Conservation (phyloP, 768 basidiomycete genomes). For the Lentinula lateritia region DNA sequence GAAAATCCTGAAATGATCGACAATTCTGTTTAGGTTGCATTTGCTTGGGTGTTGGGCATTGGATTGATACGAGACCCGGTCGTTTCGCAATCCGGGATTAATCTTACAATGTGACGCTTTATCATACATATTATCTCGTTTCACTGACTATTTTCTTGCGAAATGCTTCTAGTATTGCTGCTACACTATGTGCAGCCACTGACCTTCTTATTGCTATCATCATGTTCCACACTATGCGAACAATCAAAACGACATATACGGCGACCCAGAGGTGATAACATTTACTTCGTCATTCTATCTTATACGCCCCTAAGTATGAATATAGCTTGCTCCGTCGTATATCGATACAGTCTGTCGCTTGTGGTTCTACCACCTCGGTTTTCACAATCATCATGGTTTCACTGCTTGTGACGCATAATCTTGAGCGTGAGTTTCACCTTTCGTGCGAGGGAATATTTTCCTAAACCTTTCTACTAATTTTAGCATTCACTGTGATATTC, state of each 20-base stretch:
- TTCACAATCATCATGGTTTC: background rate
- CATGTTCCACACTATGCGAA: background rate
- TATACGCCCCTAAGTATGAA: background rate
- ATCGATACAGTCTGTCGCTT: background rate
- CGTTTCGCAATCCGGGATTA: background rate
- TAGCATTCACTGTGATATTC: background rate
- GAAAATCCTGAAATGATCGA: background rate
- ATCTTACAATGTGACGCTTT: background rate
- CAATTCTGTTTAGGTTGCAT: background rate
- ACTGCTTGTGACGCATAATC: background rate
- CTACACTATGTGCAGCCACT: background rate
- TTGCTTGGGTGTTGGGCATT: background rate
- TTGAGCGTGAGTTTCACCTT: background rate
- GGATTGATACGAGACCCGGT: background rate
- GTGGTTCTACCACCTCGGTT: slow-evolving; percentile 1
- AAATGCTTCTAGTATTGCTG: background rate
- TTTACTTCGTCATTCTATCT: too few species aligned
- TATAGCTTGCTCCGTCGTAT: background rate
- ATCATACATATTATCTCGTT: background rate
- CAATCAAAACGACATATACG: background rate
- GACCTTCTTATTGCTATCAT: background rate
- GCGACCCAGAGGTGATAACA: background rate
- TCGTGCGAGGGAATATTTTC: background rate
- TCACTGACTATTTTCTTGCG: too few species aligned
- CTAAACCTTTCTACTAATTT: background rate